phyloP scores from a whole-genome alignment of 2,329 filamentous ascomycete genomes.

The Aspergillus pseudotamarii region DNA sequence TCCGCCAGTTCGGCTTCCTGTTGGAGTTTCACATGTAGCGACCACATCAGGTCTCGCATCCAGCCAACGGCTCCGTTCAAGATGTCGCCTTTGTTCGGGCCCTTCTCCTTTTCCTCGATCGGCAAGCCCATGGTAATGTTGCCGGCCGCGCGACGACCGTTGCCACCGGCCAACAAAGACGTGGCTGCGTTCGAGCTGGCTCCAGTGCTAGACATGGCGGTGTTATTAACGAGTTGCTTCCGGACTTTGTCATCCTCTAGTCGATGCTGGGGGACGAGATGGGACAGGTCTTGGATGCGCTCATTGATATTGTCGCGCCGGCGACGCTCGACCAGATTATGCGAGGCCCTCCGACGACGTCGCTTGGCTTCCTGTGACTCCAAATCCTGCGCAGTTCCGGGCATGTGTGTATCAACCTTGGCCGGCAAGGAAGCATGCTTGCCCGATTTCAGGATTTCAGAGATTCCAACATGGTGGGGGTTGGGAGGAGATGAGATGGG shows the following conservation, averaged over 20 bases:
- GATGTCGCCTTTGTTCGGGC: constrained; percentile 97
- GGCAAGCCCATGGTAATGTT: constrained; percentile 92
- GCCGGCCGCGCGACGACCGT: constrained; percentile 77
- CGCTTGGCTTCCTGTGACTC: constrained; percentile 93
- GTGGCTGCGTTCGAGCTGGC: constrained; percentile 65
- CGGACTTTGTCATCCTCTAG: constrained; percentile 96
- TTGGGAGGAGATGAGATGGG: constrained; percentile 77
- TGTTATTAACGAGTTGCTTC: constrained; percentile 91
- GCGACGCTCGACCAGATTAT: constrained; percentile 93
- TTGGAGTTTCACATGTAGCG: constrained; percentile 83
- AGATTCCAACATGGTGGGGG: constrained; percentile 71
- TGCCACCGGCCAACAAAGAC: constrained; percentile 82
- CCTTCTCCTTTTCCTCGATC: constrained; percentile 96
- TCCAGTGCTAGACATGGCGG: constrained; percentile 79
- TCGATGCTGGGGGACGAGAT: constrained; percentile 86
- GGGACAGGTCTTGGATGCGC: constrained; percentile 93
- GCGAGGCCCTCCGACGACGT: constrained; percentile 85
- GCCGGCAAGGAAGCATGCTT: constrained; percentile 86
- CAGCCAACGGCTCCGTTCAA: constrained; percentile 95
- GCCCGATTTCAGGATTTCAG: constrained; percentile 80
- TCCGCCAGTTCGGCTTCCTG: constrained; percentile 86
- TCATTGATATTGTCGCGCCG: constrained; percentile 98
- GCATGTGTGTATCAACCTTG: constrained; percentile 67
- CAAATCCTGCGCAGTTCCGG: constrained; percentile 50
- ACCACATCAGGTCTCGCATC: constrained; percentile 98